These are phyloP conservation scores for Phaseolus lunatus DNA, from an alignment of 306 rosid species.

Conservation along the genomic window DNA sequence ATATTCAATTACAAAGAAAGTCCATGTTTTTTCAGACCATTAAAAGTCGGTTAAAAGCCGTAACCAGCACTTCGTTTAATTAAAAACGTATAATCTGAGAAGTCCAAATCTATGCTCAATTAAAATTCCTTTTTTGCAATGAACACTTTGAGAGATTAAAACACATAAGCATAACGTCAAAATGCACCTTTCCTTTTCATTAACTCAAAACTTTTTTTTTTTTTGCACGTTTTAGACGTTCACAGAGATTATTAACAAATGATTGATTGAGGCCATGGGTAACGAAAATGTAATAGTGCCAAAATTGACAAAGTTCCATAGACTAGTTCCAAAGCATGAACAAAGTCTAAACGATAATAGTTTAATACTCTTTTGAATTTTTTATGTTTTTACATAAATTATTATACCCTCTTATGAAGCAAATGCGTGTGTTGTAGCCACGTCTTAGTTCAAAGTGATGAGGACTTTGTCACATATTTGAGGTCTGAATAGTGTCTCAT, in stretches of 20 bases:
- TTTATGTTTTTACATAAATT: neutral
- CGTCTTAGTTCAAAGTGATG: neutral
- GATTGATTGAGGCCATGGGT: constrained; percentile 1
- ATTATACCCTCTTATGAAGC: neutral
- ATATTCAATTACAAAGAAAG: neutral
- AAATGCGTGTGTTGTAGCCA: neutral
- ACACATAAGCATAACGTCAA: neutral
- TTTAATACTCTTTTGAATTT: no score
- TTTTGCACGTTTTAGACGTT: neutral
- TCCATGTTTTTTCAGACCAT: neutral
- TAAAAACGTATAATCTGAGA: neutral
- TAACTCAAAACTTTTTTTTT: neutral
- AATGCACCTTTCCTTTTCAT: neutral
- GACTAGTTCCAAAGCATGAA: neutral
- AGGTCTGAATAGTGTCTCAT: neutral
- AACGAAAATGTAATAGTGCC: neutral
- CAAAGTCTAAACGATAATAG: no score
- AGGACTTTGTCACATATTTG: neutral
- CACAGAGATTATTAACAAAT: neutral
- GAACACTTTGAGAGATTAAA: neutral
- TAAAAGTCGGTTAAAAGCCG: neutral
- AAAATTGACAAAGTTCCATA: neutral
- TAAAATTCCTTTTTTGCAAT: neutral
- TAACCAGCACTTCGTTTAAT: neutral
- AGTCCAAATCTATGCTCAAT: neutral